Percentiles rank a stretch among this genome's conserved stretches.
Evolutionary conservation across 805 yeast species (phyloP).

Genomic region (Ogataea chonburiensis): DNA sequence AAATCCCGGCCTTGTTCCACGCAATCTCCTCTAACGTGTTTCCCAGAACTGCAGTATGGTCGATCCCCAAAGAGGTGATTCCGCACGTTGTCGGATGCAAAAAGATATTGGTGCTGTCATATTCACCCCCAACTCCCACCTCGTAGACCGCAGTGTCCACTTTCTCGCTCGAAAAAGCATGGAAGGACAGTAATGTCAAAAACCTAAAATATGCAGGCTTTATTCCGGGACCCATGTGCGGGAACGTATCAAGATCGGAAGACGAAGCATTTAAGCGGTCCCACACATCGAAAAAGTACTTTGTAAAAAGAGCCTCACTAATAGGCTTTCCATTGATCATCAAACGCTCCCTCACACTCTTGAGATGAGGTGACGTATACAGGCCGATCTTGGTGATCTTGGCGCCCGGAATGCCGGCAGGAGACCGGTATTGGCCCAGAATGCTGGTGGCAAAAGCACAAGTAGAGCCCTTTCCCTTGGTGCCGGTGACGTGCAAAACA

Average conservation of each 20-base stretch:
- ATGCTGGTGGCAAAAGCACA: slow-evolving; percentile 92
- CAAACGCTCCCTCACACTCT: slow-evolving; percentile 88
- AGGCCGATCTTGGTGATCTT: slow-evolving; percentile 69
- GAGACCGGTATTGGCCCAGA: slow-evolving; percentile 54
- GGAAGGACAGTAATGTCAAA: slow-evolving; percentile 85
- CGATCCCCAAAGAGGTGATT: slow-evolving; percentile 83
- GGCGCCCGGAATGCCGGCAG: slow-evolving; percentile 12
- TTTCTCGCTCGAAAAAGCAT: slow-evolving; percentile 81
- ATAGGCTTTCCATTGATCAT: slow-evolving; percentile 85
- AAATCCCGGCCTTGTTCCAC: slow-evolving; percentile 95
- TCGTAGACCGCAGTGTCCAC: slow-evolving; percentile 95
- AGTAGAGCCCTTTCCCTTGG: slow-evolving; percentile 98
- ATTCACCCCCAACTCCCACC: slow-evolving; percentile 98
- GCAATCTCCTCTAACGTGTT: slow-evolving; percentile 85
- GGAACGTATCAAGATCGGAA: slow-evolving; percentile 59
- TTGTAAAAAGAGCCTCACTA: slow-evolving; percentile 73
- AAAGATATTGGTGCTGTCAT: slow-evolving; percentile 91
- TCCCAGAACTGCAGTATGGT: slow-evolving; percentile 86
- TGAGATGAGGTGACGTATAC: slow-evolving; percentile 96
- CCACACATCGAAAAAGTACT: slow-evolving; percentile 94
- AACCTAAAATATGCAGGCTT: slow-evolving; percentile 94
- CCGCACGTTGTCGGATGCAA: slow-evolving; percentile 81
- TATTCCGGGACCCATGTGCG: slow-evolving; percentile 67
- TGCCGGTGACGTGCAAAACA: slow-evolving; percentile 91
- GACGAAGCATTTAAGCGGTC: slow-evolving; percentile 57